A percentile compares a stretch with the other conserved stretches of the same genome.
Conservation (phyloP, 2,329 filamentous ascomycete species). For the Triangularia setosa region DNA sequence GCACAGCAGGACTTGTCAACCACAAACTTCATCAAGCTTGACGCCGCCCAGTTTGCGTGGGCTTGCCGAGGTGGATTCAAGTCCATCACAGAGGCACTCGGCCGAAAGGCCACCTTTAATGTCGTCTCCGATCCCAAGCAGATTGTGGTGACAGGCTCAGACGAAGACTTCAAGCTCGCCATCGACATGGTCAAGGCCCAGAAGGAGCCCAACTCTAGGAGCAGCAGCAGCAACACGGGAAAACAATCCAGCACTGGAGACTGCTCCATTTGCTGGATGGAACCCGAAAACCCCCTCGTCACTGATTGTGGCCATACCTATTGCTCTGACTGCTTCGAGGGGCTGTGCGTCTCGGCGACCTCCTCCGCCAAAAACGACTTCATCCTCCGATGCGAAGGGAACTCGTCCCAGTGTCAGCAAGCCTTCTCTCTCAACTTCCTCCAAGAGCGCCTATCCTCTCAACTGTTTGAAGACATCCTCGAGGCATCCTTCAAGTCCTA, state of each 20-base stretch:
- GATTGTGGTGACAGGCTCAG: slow-evolving; percentile 32
- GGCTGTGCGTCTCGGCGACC: slow-evolving; percentile 26
- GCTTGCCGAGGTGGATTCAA: slow-evolving; percentile 33
- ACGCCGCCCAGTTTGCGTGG: slow-evolving; percentile 28
- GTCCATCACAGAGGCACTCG: slow-evolving; percentile 27
- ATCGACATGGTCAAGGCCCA: slow-evolving; percentile 13
- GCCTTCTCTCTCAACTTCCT: slow-evolving; percentile 28
- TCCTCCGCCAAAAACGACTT: slow-evolving; percentile 10
- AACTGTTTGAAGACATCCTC: slow-evolving; percentile 36
- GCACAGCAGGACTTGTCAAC: background rate
- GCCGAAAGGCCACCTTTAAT: slow-evolving; percentile 32
- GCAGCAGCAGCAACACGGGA: slow-evolving; percentile 17
- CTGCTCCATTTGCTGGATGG: slow-evolving; percentile 37
- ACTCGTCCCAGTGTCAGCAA: slow-evolving; percentile 25
- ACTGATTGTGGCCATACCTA: slow-evolving; percentile 40
- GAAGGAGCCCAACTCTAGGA: background rate
- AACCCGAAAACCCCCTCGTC: slow-evolving; percentile 34
- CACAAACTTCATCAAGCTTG: slow-evolving; percentile 29
- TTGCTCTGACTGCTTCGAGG: slow-evolving; percentile 40
- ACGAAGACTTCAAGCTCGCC: slow-evolving; percentile 21
- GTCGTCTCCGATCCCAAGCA: slow-evolving; percentile 31
- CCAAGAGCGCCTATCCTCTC: slow-evolving; percentile 30
- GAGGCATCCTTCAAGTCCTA: slow-evolving; percentile 35
- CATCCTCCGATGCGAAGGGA: slow-evolving; percentile 29
- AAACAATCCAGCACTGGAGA: background rate